Percentiles rank a stretch among this genome's conserved stretches.
These are phyloP conservation scores for Aspergillus sp. DNA, from an alignment of 2,329 filamentous ascomycete genomes.

Conservation along the genomic window DNA sequence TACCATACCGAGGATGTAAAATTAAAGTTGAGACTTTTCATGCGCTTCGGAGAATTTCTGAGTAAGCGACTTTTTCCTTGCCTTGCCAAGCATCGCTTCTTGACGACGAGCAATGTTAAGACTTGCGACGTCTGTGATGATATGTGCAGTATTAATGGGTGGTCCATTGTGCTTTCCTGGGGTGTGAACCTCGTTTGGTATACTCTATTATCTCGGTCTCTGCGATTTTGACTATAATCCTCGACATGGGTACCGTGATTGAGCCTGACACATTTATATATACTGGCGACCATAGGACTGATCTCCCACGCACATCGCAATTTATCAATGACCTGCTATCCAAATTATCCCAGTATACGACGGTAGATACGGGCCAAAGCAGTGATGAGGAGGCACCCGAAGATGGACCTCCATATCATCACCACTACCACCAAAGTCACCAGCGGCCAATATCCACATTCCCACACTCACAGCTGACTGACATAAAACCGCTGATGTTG, in stretches of 20 bases:
- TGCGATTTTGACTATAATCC: background rate
- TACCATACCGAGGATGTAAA: slow-evolving; percentile 8
- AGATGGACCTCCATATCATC: background rate
- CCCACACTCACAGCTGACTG: slow-evolving; percentile 27
- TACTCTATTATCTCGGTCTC: background rate
- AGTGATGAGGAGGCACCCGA: background rate
- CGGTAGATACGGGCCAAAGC: background rate
- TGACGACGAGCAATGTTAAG: background rate
- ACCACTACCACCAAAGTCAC: background rate
- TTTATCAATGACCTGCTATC: slow-evolving; percentile 8
- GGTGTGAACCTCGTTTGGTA: background rate
- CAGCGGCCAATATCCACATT: slow-evolving; percentile 29
- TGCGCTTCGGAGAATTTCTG: slow-evolving; percentile 20
- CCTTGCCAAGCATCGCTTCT: background rate
- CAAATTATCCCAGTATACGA: background rate
- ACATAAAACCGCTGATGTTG: slow-evolving; percentile 64
- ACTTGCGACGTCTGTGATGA: background rate
- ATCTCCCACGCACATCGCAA: background rate
- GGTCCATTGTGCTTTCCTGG: background rate
- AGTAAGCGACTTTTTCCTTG: slow-evolving; percentile 11
- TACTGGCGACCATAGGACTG: background rate
- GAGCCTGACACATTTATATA: background rate
- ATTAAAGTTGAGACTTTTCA: slow-evolving; percentile 18
- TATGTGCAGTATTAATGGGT: background rate
- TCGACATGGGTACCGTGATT: background rate